A percentile compares a stretch with the other conserved stretches of the same genome.
Evolutionary conservation across 345 rosid species (phyloP).

Genomic region (Linum usitatissimum): DNA sequence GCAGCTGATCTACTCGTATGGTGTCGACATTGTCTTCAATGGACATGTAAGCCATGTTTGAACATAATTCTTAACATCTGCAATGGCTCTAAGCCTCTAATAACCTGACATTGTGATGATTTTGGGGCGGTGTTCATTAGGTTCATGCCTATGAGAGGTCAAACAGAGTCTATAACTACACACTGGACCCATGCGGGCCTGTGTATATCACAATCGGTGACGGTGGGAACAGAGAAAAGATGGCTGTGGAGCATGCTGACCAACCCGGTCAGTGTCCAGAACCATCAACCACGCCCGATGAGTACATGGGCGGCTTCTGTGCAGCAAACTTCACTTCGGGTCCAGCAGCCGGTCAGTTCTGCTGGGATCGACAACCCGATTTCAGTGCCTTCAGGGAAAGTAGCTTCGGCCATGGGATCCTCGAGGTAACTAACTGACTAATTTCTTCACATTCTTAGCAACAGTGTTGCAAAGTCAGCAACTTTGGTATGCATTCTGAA

Average conservation of each 20-base stretch:
- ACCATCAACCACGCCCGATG: constrained; percentile 29
- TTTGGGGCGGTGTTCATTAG: constrained; percentile 20
- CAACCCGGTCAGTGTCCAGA: constrained; percentile 58
- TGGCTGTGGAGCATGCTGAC: constrained; percentile 62
- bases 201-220: constrained; percentile 76
- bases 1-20: constrained; percentile 52
- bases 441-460: too few species aligned
- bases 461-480: too few species aligned
- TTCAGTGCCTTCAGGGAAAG: constrained; percentile 87
- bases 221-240: constrained; percentile 76
- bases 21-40: constrained; percentile 57
- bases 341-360: constrained; percentile 69
- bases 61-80: not conserved
- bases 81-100: not conserved
- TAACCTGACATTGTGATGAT: not conserved
- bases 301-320: constrained; percentile 57
- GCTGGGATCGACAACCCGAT: constrained; percentile 75
- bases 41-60: constrained; percentile 55
- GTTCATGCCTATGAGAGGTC: constrained; percentile 91
- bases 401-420: constrained; percentile 87
- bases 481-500: too few species aligned
- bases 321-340: constrained; percentile 58
- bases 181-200: constrained; percentile 62
- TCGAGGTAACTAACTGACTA: constrained; percentile 37
- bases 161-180: constrained; percentile 69